phyloP scores from a whole-genome alignment of 352 stramenopile species.

The Globisporangium yorkense region DNA sequence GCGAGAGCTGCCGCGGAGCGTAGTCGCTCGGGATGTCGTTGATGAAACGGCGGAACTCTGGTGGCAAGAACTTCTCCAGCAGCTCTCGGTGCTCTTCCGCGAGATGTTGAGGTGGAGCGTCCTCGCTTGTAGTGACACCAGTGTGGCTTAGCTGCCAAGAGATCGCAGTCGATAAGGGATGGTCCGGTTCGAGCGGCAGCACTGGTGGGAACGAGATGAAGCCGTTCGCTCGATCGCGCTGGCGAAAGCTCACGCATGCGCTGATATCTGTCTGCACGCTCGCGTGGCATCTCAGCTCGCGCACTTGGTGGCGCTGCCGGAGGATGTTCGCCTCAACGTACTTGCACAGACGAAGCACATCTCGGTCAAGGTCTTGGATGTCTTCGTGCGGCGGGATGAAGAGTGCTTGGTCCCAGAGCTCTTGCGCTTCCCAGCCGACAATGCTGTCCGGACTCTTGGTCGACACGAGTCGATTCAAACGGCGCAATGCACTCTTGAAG shows the following conservation, averaged over 20 bases:
- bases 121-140: not conserved
- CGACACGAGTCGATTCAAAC: slow-evolving; percentile 25
- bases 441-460: slow-evolving; percentile 37
- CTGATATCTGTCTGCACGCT: slow-evolving; percentile 31
- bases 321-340: slow-evolving; percentile 32
- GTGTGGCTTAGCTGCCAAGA: not conserved
- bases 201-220: slow-evolving; percentile 9
- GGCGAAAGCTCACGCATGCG: slow-evolving; percentile 14
- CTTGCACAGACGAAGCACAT: slow-evolving; percentile 26
- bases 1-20: slow-evolving; percentile 26
- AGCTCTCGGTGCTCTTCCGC: slow-evolving; percentile 22
- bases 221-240: slow-evolving; percentile 13
- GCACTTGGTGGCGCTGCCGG: not conserved
- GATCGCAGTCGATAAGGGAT: not conserved
- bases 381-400: slow-evolving; percentile 52
- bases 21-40: slow-evolving; percentile 28
- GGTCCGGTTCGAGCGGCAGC: slow-evolving; percentile 9
- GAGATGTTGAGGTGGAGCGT: not conserved
- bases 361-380: slow-evolving; percentile 35
- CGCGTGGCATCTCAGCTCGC: not conserved
- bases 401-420: slow-evolving; percentile 53
- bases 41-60: slow-evolving; percentile 23
- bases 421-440: slow-evolving; percentile 38
- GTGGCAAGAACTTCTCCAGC: slow-evolving; percentile 28
- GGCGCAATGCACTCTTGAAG: slow-evolving; percentile 22